Conservation (phyloP, 768 basidiomycete genomes). For the Leccinum olivaceopallidum region DNA sequence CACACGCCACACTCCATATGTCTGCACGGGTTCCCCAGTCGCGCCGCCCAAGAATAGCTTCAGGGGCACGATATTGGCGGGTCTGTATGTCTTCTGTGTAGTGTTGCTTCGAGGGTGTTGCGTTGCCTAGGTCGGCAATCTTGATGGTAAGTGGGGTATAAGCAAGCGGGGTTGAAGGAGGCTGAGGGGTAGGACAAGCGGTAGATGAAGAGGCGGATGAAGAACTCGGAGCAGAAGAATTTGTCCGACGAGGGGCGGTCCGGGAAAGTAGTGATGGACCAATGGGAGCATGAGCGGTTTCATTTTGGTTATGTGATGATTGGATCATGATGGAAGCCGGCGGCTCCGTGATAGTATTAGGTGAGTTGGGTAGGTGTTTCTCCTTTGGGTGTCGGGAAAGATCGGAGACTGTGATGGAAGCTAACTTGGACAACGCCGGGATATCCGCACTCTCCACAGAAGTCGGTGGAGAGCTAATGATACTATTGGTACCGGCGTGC, state of each 20-base stretch:
- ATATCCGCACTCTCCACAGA: constrained; percentile 41
- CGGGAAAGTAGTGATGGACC: constrained; percentile 62
- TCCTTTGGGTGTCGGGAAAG: constrained; percentile 2
- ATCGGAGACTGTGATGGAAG: constrained; percentile 25
- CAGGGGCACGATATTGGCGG: constrained; percentile 93
- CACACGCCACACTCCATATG: constrained; percentile 90
- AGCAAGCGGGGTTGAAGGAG: constrained; percentile 21
- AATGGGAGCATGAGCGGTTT: constrained; percentile 30
- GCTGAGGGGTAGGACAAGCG: constrained; percentile 24
- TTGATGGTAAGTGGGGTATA: constrained; percentile 71
- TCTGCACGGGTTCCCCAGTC: constrained; percentile 88
- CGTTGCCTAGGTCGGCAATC: constrained; percentile 94
- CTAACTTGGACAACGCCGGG: constrained; percentile 38
- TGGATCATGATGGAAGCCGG: constrained; percentile 28
- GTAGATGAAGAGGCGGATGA: constrained; percentile 22
- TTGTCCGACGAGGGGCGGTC: constrained; percentile 48
- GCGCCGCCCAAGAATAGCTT: constrained; percentile 84
- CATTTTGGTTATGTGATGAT: constrained; percentile 19
- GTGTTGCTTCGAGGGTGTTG: constrained; percentile 86
- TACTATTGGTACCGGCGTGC: constrained; percentile 27
- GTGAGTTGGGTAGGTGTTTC: neutral
- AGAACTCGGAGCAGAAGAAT: constrained; percentile 20
- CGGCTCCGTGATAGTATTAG: constrained; percentile 4
- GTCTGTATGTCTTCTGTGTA: constrained; percentile 97
- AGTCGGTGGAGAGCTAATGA: constrained; percentile 58